Percentiles rank a stretch among this genome's conserved stretches.
phyloP scores from a whole-genome alignment of 768 basidiomycete genomes.

The Tricholoma matsutake region DNA sequence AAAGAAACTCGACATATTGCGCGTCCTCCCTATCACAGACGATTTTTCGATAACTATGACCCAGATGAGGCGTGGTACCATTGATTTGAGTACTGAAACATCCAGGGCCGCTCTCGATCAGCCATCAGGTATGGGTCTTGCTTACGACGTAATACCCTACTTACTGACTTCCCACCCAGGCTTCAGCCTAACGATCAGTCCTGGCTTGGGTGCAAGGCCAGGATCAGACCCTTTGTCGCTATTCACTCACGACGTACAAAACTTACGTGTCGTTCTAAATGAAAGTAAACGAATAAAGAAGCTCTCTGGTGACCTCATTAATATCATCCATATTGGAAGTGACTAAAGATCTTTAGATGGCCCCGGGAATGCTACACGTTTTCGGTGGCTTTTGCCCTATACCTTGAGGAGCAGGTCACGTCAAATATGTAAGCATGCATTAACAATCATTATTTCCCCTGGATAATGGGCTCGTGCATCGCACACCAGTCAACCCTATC shows the following conservation, averaged over 20 bases:
- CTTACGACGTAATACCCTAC: not conserved
- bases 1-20: constrained; percentile 42
- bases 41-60: constrained; percentile 54
- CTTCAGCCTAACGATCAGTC: constrained; percentile 50
- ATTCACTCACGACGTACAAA: constrained; percentile 45
- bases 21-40: constrained; percentile 54
- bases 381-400: constrained; percentile 47
- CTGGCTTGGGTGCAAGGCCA: constrained; percentile 32
- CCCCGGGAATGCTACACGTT: constrained; percentile 27
- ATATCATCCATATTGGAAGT: not conserved
- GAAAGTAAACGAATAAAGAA: constrained; percentile 60
- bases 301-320: constrained; percentile 36
- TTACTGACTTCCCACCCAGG: constrained; percentile 31
- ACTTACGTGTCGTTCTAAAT: constrained; percentile 42
- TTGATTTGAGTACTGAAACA: constrained; percentile 28
- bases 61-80: constrained; percentile 42
- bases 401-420: constrained; percentile 16
- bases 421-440: not conserved
- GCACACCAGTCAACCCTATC: constrained; percentile 33
- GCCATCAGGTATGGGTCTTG: constrained; percentile 37
- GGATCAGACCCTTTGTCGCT: constrained; percentile 37
- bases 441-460: not conserved
- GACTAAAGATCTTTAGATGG: constrained; percentile 18
- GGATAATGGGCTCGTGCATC: not conserved
- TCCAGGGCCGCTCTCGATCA: constrained; percentile 28